These are phyloP conservation scores for Cladosporium sp. DNA, from an alignment of 2,329 filamentous ascomycete species.

Conservation along the genomic window DNA sequence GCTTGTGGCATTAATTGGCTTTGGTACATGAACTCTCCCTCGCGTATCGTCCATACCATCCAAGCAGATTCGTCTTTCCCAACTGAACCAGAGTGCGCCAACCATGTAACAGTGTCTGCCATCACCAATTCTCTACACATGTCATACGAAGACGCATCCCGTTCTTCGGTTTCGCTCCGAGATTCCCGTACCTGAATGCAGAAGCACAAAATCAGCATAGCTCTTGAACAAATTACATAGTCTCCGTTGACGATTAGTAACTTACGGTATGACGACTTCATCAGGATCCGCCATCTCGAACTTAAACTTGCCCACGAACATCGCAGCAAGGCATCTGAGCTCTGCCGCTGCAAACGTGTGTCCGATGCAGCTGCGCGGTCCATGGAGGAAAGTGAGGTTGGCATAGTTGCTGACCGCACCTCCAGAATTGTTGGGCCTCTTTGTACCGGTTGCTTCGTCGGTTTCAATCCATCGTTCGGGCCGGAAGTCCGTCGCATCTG, in stretches of 20 bases:
- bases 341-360: conserved; percentile 34
- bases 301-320: conserved; percentile 28
- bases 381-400: conserved; percentile 50
- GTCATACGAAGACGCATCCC: neutral
- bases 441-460: conserved; percentile 18
- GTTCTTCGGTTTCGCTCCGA: neutral
- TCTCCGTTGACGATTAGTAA: neutral
- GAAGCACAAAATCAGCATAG: neutral
- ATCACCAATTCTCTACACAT: neutral
- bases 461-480: conserved; percentile 51
- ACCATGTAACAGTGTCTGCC: too few species aligned
- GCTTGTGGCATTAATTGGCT: neutral
- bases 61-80: neutral
- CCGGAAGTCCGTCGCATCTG: conserved; percentile 43
- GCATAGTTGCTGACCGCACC: conserved; percentile 43
- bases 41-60: neutral
- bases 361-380: conserved; percentile 38
- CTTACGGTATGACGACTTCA: neutral
- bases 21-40: neutral
- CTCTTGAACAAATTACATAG: neutral
- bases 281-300: neutral
- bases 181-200: neutral
- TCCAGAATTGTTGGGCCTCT: conserved; percentile 42
- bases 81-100: too few species aligned
- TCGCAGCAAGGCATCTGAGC: conserved; percentile 31